These are phyloP conservation scores for Acacia melanoxylon DNA, from an alignment of 306 rosid species.

Conservation along the genomic window DNA sequence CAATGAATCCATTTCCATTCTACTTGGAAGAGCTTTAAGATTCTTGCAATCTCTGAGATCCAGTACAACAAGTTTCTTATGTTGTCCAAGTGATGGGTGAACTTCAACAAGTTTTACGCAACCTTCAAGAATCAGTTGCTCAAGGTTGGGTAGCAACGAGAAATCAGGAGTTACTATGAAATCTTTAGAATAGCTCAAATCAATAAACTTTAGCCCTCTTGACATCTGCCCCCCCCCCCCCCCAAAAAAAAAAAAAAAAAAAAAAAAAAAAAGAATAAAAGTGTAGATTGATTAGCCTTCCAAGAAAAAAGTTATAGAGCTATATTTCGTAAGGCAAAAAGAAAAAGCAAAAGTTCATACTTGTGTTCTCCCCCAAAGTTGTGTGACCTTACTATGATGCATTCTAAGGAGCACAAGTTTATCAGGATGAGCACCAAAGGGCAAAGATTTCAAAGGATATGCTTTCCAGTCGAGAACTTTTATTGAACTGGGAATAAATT, in stretches of 20 bases:
- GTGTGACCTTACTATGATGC: neutral
- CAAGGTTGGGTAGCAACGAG: neutral
- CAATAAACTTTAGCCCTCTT: neutral
- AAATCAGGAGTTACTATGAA: neutral
- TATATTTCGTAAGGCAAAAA: neutral
- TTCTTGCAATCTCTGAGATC: neutral
- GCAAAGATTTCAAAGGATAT: constrained; percentile 1
- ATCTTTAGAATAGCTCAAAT: neutral
- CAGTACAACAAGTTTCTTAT: neutral
- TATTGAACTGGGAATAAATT: constrained; percentile 28
- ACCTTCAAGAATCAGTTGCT: neutral
- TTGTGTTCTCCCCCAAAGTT: neutral
- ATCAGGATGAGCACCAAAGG: neutral
- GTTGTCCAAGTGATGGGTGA: constrained; percentile 13
- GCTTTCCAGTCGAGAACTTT: constrained; percentile 27
- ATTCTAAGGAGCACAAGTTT: constrained; percentile 39
- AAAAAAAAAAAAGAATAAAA: neutral
- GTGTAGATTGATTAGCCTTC: neutral
- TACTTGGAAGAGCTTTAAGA: constrained; percentile 2
- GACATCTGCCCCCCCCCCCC: neutral
- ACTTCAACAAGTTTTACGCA: neutral
- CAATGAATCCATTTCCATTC: neutral
- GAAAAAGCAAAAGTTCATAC: neutral
- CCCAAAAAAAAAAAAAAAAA: no score
- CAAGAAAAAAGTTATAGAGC: neutral